Base-by-base conservation (phyloP, 176 grass and related monocot species). In the Melocanna baccifera region DNA sequence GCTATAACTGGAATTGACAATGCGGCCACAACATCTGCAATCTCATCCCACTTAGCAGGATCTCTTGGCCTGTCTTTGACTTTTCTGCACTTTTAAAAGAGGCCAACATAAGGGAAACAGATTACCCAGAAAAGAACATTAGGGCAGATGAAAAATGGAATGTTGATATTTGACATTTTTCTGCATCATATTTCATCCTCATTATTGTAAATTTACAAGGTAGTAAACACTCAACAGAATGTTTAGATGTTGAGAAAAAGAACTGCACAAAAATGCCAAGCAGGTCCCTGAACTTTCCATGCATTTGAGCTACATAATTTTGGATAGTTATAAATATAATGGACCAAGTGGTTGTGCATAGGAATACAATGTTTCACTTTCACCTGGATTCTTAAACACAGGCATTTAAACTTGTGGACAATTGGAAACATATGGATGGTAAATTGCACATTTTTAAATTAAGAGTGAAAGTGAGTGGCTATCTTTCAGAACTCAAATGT, bases 1-100 rank as follows among this genome's bases (percentile, higher is more conserved):
- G 96, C 96, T 91, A 98, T 98, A 87, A 98, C 91, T 78, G 96
- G 93, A 89, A 98, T 96, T 25, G 93, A 98, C 75, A 98, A 79
- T 37, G 93, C 83, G 10, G 93, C 91, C 19, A 94, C 93, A 76
- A 98, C 93, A 90, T 98, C 89, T 28, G 91, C 83, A 82, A 96
- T 96, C 83, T 98, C 96, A 83, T 95, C 88, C 96, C 96, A 98
- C 68, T 92, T 98, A 57, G 93, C 96, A 62, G 91, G 96, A 86
- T 98, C 96, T 78, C 89, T 94, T 67, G 93, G 91, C 69, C 89
- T 95, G 81, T 96, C 96, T 91, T 98, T 98, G 42, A 98, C 71
- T 73, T 84, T 98, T 80, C 96, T 98, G 87, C 61, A 90, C 13
- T 84, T 82, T 72, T 52, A 71, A 80, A 73, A 34, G 50, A 76